Conservation (phyloP, 306 rosid genomes). For the Trifolium repens region DNA sequence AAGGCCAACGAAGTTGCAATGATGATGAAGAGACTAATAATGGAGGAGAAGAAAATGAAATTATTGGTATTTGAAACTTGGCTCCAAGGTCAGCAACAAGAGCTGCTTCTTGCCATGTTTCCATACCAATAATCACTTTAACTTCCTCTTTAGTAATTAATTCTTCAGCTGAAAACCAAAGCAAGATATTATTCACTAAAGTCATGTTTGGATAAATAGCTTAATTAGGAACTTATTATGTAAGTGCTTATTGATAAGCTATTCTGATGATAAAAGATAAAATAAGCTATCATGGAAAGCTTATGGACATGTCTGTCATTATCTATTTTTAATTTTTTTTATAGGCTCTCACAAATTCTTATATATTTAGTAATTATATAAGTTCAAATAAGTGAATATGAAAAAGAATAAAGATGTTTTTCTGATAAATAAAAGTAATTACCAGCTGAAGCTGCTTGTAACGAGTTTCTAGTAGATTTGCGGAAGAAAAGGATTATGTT, state of each 20-base stretch:
- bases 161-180: constrained; percentile 53
- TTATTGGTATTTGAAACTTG: constrained; percentile 49
- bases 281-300: too few relatives aligned
- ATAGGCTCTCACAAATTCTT: too few relatives aligned
- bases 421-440: not conserved
- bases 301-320: too few relatives aligned
- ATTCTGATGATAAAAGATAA: too few relatives aligned
- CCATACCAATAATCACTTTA: constrained; percentile 54
- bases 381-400: too few relatives aligned
- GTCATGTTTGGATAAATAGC: too few relatives aligned
- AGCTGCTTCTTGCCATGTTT: constrained; percentile 64
- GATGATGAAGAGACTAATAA: constrained; percentile 45
- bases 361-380: too few relatives aligned
- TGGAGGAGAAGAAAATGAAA: constrained; percentile 58
- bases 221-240: too few relatives aligned
- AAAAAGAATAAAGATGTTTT: not conserved
- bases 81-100: constrained; percentile 61
- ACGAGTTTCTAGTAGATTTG: constrained; percentile 35
- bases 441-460: constrained; percentile 55
- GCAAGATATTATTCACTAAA: not conserved
- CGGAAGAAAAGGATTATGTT: constrained; percentile 42
- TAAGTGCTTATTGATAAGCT: too few relatives aligned
- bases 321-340: not conserved
- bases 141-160: constrained; percentile 49
- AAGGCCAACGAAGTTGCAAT: constrained; percentile 59